Base-by-base conservation (phyloP, 768 basidiomycete species). In the Tubosaeta sp. region DNA sequence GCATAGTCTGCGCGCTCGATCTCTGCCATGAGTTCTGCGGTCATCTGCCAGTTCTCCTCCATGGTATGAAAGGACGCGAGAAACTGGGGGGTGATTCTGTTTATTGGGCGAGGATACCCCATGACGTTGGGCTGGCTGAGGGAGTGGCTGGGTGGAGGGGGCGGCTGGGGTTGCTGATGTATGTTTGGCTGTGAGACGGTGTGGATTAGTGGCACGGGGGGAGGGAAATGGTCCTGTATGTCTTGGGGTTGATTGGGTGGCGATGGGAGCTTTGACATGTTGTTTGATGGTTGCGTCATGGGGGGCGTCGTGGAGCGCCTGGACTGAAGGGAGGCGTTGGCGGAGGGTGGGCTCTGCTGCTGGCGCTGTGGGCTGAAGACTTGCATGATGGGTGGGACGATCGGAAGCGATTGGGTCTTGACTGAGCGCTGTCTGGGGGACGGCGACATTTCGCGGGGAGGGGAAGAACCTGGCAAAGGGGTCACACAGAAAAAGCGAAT, bases 1-100 rank as follows among this genome's bases (percentile, higher is more conserved):
- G 83, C 80, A 55, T 80, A 68, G 66, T 86, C 83, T n/a, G 82
- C 83, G 39, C 81, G 78, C 62, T 88, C 86, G 55, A 87, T 84
- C 56, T 87, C 84, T 31, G 81, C 82, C 67, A 87, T 72, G 27
- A 87, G 74, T 56, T 87, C 83, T 33, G 81, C 80, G 0, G 85
- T 85, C 75, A 88, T 79, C 46, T 84, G 77, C 76, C 81, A 86
- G 37, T 75, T 75, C 38, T 81, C 82, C 34, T 82, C 81, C 61
- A 78, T 60, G 11, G 72, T 67, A 38, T 80, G 77, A 61, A 77
- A 82, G 51, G 81, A 79, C 0, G 73, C 68, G 17, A 85, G 75
- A 62, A 86, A 85, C 27, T 75, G 78, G 4, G 77, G 74, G 0
- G 79, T 71, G 6, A 74, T 73, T 43, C 84, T 82, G 62, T 78